A percentile compares a stretch with the other conserved stretches of the same genome.
These are phyloP conservation scores for Plectosphaerella cucumerina DNA, from an alignment of 2,329 filamentous ascomycete genomes.

Conservation along the genomic window DNA sequence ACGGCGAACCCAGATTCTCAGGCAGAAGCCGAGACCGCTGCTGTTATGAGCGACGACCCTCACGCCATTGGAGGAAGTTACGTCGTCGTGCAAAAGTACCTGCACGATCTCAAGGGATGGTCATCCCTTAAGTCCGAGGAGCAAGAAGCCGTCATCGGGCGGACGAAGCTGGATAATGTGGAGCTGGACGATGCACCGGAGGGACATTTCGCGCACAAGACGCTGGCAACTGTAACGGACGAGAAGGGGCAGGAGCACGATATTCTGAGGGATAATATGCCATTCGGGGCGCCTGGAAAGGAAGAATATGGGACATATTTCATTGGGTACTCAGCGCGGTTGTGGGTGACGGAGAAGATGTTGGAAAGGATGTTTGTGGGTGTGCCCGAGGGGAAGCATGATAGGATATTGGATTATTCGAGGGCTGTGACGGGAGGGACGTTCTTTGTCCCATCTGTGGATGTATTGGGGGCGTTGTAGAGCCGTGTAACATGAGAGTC, in stretches of 20 bases:
- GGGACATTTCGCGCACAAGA: conserved; percentile 49
- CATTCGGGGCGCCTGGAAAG: conserved; percentile 48
- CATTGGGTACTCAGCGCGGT: conserved; percentile 46
- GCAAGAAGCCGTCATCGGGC: conserved; percentile 53
- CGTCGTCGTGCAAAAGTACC: conserved; percentile 55
- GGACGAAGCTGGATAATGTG: conserved; percentile 53
- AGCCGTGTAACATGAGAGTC: no score
- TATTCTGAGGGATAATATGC: conserved; percentile 58
- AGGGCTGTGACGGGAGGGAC: conserved; percentile 45
- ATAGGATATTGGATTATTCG: conserved; percentile 52
- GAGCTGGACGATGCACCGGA: conserved; percentile 48
- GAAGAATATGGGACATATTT: conserved; percentile 56
- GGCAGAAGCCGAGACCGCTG: conserved; percentile 33
- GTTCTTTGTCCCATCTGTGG: conserved; percentile 48
- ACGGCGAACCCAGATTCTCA: conserved; percentile 53
- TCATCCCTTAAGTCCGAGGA: conserved; percentile 38
- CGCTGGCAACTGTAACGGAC: conserved; percentile 48
- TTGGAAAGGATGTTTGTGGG: conserved; percentile 54
- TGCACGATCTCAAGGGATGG: conserved; percentile 49
- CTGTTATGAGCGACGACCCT: conserved; percentile 33
- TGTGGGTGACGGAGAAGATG: conserved; percentile 58
- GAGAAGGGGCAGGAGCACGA: conserved; percentile 44
- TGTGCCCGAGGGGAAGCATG: conserved; percentile 47
- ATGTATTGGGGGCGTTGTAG: conserved; percentile 8
- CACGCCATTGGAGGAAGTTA: conserved; percentile 46